Evolutionary conservation across 179 eudicot species (phyloP).

Genomic region (Spinacia oleracea): DNA sequence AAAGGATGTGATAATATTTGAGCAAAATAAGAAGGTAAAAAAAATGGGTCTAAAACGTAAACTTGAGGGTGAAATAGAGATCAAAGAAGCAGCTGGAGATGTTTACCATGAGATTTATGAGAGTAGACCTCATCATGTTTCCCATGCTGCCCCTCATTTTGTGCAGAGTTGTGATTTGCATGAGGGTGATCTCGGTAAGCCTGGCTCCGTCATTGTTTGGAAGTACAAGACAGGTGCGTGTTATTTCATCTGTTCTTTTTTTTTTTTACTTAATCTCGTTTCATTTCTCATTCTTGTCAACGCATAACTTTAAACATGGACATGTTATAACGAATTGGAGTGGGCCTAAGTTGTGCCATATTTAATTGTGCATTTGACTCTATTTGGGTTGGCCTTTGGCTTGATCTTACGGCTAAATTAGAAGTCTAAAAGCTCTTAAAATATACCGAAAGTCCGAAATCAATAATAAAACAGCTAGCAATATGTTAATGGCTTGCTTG

Average conservation of each 20-base stretch:
- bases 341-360: background rate
- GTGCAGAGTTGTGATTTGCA: conserved; percentile 24
- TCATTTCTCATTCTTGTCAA: too few species aligned
- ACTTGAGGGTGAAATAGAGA: conserved; percentile 18
- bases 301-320: too few species aligned
- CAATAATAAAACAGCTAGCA: too few species aligned
- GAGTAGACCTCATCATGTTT: conserved; percentile 17
- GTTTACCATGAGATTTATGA: conserved; percentile 8
- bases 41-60: background rate
- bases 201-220: conserved; percentile 22
- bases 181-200: conserved; percentile 17
- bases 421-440: too few species aligned
- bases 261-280: too few species aligned
- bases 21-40: background rate
- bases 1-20: background rate
- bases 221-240: conserved; percentile 5
- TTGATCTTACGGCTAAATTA: too few species aligned
- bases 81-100: background rate
- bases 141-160: conserved; percentile 1
- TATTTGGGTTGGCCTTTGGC: too few species aligned
- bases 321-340: too few species aligned
- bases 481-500: too few species aligned
- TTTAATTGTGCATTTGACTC: too few species aligned
- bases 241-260: background rate
- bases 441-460: too few species aligned